Evolutionary conservation across 169 alveolate genomes (phyloP).

Genomic region (Plasmodium berghei): DNA sequence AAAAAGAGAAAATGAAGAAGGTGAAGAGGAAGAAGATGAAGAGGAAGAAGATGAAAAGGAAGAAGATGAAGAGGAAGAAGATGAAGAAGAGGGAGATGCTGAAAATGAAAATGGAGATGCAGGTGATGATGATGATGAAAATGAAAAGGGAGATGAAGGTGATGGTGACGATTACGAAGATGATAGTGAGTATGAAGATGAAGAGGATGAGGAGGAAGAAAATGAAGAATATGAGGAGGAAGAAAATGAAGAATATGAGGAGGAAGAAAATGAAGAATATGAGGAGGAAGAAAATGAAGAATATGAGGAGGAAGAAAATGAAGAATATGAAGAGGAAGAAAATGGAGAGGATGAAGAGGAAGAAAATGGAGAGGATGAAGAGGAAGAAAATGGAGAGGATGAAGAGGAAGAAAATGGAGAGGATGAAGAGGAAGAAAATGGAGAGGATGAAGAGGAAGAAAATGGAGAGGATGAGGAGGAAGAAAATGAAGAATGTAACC

Average conservation of each 20-base stretch:
- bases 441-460: conserved; percentile 5
- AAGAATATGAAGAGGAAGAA: neutral
- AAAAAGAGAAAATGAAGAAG: neutral
- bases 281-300: conserved; percentile 10
- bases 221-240: neutral
- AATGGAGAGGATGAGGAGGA: conserved; percentile 28
- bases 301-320: conserved; percentile 6
- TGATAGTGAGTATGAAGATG: neutral
- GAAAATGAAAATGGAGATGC: neutral
- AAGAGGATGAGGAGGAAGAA: neutral
- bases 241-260: neutral
- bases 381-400: neutral
- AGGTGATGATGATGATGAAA: neutral
- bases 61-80: neutral
- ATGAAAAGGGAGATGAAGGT: conserved; percentile 2
- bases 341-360: neutral
- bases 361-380: neutral
- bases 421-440: conserved; percentile 11
- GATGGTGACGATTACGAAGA: conserved; percentile 1
- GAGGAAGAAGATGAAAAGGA: neutral
- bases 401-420: conserved; percentile 4
- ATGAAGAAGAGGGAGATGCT: neutral
- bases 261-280: neutral
- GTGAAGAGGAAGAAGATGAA: neutral
- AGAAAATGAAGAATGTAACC: conserved; percentile 56